Percentiles rank a stretch among this genome's conserved stretches.
phyloP scores from a whole-genome alignment of 805 yeast species.

The Metschnikowia gelsemii region DNA sequence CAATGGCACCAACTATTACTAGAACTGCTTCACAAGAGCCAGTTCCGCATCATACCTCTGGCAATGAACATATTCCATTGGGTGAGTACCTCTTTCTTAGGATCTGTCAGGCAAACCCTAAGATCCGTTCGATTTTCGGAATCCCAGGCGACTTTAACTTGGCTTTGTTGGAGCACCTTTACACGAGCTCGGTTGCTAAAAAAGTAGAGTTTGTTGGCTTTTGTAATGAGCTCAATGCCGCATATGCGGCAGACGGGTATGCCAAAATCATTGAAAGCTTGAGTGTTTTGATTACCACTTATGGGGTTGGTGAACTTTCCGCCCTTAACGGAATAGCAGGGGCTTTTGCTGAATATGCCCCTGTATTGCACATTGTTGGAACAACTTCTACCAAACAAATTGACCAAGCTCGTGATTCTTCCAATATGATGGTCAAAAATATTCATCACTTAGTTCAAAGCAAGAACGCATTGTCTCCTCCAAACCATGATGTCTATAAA shows the following conservation, averaged over 20 bases:
- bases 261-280: conserved; percentile 57
- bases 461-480: conserved; percentile 45
- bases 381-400: conserved; percentile 37
- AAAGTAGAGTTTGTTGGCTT: conserved; percentile 71
- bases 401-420: conserved; percentile 21
- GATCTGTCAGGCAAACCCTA: conserved; percentile 52
- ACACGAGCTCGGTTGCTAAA: conserved; percentile 42
- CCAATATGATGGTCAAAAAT: conserved; percentile 22
- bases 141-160: conserved; percentile 80
- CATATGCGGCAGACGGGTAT: conserved; percentile 90
- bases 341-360: conserved; percentile 77
- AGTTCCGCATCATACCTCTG: neutral
- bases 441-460: conserved; percentile 63
- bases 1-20: conserved; percentile 22
- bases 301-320: conserved; percentile 87
- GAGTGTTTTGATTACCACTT: conserved; percentile 69
- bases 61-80: conserved; percentile 40
- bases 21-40: conserved; percentile 14
- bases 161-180: conserved; percentile 64
- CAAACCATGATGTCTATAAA: conserved; percentile 68
- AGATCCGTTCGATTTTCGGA: conserved; percentile 57
- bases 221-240: conserved; percentile 87
- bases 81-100: conserved; percentile 68
- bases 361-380: conserved; percentile 83
- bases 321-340: conserved; percentile 84